These are phyloP conservation scores for Bassia scoparia DNA, from an alignment of 148 eudicot species.

Conservation along the genomic window DNA sequence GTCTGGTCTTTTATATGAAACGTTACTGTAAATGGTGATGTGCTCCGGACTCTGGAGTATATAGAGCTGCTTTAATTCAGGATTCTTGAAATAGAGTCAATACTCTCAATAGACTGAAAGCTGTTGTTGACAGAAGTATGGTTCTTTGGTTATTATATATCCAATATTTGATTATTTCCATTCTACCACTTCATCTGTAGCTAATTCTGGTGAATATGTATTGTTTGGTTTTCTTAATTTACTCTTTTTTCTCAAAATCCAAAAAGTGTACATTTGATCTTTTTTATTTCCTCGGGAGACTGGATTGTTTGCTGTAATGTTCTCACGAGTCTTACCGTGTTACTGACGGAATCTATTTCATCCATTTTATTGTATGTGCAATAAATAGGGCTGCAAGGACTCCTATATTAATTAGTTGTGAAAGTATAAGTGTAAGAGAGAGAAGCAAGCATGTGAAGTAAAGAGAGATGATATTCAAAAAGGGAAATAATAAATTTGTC, in stretches of 20 bases:
- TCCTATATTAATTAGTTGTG: too few relatives aligned
- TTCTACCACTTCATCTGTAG: background rate
- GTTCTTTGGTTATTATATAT: background rate
- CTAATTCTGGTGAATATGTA: too few relatives aligned
- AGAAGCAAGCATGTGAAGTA: too few relatives aligned
- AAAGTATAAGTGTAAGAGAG: too few relatives aligned
- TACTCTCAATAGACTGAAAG: background rate
- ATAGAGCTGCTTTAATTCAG: background rate
- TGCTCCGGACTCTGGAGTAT: background rate
- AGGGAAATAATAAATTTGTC: too few relatives aligned
- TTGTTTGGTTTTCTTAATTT: background rate
- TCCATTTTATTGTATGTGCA: too few relatives aligned
- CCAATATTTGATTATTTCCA: background rate
- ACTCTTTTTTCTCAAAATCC: background rate
- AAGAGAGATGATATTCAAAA: too few relatives aligned
- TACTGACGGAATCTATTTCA: too few relatives aligned
- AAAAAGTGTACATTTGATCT: background rate
- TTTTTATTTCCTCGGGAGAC: background rate
- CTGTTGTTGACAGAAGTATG: background rate
- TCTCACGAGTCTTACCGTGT: too few relatives aligned
- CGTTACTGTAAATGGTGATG: conserved; percentile 1
- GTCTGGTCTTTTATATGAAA: conserved; percentile 2
- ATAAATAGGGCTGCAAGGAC: too few relatives aligned
- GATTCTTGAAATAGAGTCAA: too few relatives aligned
- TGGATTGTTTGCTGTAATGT: background rate